These are phyloP conservation scores for Kwoniella sp. DNA, from an alignment of 768 basidiomycete genomes.

Conservation along the genomic window DNA sequence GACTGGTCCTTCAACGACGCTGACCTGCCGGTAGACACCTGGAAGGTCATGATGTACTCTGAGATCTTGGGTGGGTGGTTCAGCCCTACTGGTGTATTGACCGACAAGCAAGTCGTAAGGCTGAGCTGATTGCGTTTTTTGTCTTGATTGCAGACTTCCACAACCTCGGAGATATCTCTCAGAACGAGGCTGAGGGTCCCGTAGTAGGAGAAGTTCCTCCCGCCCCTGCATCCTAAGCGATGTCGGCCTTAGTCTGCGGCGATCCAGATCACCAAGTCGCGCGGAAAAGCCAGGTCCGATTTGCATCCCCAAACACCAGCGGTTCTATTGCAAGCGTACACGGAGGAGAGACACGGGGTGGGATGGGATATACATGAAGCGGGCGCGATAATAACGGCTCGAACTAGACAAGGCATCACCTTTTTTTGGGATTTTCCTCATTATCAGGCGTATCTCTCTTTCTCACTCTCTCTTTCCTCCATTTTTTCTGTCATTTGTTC, in stretches of 20 bases:
- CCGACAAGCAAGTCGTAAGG: too few relatives aligned
- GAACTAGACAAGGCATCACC: not conserved
- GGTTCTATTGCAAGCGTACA: not conserved
- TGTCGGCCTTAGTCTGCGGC: too few relatives aligned
- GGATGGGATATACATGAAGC: too few relatives aligned
- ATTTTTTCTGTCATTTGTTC: too few relatives aligned
- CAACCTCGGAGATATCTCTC: slow-evolving; percentile 55
- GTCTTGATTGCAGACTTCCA: slow-evolving; percentile 50
- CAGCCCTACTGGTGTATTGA: too few relatives aligned
- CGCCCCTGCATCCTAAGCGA: slow-evolving; percentile 32
- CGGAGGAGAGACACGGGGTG: too few relatives aligned
- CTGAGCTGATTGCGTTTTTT: too few relatives aligned
- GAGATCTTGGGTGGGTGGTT: slow-evolving; percentile 83
- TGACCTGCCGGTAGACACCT: slow-evolving; percentile 95
- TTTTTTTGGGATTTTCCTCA: not conserved
- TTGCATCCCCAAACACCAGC: too few relatives aligned
- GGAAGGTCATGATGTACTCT: slow-evolving; percentile 99
- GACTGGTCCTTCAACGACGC: slow-evolving; percentile 99
- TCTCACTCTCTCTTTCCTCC: too few relatives aligned
- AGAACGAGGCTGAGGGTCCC: slow-evolving; percentile 54
- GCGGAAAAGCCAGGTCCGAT: too few relatives aligned
- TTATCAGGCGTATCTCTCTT: not conserved
- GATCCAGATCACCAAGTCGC: too few relatives aligned
- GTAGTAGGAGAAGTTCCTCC: slow-evolving; percentile 50
- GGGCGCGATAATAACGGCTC: too few relatives aligned